A percentile compares a stretch with the other conserved stretches of the same genome.
Evolutionary conservation across 345 rosid genomes (phyloP).

Genomic region (Acer saccharum): DNA sequence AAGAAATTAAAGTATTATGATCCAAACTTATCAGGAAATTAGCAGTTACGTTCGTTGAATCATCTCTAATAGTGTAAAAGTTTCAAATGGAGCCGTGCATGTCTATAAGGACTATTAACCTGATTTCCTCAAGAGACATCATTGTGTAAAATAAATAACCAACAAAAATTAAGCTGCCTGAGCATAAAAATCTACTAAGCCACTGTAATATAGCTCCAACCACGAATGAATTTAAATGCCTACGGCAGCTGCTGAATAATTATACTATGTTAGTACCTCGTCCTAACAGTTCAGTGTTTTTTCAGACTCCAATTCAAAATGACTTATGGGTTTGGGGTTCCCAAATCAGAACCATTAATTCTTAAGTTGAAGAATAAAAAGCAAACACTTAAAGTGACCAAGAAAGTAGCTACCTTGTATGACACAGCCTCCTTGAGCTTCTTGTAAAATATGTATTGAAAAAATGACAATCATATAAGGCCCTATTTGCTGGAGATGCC

Average conservation of each 20-base stretch:
- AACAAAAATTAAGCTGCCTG: background rate
- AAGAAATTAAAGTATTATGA: background rate
- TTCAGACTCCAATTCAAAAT: background rate
- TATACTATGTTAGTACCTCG: background rate
- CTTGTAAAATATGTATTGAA: constrained; percentile 83
- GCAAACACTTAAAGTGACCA: constrained; percentile 4
- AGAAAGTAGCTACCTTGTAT: constrained; percentile 53
- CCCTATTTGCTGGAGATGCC: constrained; percentile 46
- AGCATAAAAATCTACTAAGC: background rate
- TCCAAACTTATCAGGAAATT: constrained; percentile 3
- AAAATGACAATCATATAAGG: constrained; percentile 58
- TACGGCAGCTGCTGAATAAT: background rate
- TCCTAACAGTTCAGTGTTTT: constrained; percentile 14
- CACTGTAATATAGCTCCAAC: background rate
- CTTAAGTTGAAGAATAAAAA: constrained; percentile 22
- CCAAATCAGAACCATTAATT: constrained; percentile 19
- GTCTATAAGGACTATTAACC: background rate
- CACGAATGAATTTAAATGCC: constrained; percentile 7
- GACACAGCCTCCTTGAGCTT: constrained; percentile 81
- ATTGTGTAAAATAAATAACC: background rate
- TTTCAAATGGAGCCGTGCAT: background rate
- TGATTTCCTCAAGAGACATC: background rate
- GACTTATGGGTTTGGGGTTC: background rate
- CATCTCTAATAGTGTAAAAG: background rate
- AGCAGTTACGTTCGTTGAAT: background rate